Evolutionary conservation across 768 basidiomycete genomes (phyloP).

Genomic region (Psilocybe sp.): DNA sequence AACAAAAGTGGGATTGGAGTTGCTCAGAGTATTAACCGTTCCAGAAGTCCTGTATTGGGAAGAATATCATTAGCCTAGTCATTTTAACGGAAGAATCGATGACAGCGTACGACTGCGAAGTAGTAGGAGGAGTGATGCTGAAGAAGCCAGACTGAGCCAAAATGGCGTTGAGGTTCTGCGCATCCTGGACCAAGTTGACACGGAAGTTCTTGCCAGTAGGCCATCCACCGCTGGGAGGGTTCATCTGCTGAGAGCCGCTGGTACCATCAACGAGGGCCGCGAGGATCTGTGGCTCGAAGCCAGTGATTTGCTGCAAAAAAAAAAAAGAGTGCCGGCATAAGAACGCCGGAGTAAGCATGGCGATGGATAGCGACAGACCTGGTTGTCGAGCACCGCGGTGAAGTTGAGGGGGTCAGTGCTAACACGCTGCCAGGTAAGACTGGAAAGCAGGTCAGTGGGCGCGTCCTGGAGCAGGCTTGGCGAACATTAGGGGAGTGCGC

Average conservation of each 20-base stretch:
- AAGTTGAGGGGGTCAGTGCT: constrained; percentile 67
- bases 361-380: constrained; percentile 33
- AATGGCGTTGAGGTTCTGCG: constrained; percentile 45
- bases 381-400: constrained; percentile 64
- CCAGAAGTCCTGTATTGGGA: neutral
- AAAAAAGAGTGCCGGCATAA: neutral
- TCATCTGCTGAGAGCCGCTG: constrained; percentile 34
- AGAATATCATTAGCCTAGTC: too few relatives aligned
- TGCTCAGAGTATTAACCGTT: neutral
- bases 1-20: neutral
- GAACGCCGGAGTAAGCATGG: neutral
- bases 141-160: constrained; percentile 74
- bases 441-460: constrained; percentile 16
- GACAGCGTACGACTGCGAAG: constrained; percentile 1
- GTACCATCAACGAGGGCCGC: constrained; percentile 52
- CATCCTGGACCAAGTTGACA: constrained; percentile 65
- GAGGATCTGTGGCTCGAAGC: constrained; percentile 46
- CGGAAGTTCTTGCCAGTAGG: constrained; percentile 57
- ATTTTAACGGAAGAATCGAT: too few relatives aligned
- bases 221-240: constrained; percentile 65
- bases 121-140: constrained; percentile 28
- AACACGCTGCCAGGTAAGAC: constrained; percentile 63
- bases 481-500: constrained; percentile 6
- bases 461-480: neutral
- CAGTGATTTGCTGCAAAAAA: constrained; percentile 28